Conservation (phyloP, 345 rosid species). For the Eucalyptus globulus region DNA sequence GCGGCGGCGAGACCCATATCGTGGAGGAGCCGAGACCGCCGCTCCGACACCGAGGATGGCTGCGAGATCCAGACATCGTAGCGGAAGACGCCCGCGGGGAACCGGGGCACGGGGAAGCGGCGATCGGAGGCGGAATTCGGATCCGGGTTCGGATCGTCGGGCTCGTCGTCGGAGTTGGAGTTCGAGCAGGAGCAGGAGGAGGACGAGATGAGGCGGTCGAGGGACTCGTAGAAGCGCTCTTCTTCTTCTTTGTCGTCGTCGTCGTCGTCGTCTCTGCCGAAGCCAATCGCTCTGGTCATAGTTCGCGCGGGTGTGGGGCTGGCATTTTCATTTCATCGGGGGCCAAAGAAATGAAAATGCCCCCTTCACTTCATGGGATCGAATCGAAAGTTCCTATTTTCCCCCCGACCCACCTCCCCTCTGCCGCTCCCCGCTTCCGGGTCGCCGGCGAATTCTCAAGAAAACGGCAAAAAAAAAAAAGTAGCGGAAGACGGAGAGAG, state of each 20-base stretch:
- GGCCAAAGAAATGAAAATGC: constrained; percentile 10
- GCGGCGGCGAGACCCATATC: constrained; percentile 16
- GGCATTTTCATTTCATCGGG: constrained; percentile 38
- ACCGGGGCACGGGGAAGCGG: constrained; percentile 2
- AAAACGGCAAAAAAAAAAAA: background rate
- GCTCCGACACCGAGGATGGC: constrained; percentile 29
- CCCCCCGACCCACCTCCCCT: background rate
- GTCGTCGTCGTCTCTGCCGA: background rate
- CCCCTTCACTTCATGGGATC: background rate
- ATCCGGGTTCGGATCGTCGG: background rate
- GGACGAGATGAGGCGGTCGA: constrained; percentile 17
- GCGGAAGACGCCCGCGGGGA: background rate
- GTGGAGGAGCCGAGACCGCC: constrained; percentile 23
- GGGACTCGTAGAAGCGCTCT: constrained; percentile 26
- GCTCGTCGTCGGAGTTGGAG: constrained; percentile 13
- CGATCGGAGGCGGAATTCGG: background rate
- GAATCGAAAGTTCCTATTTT: background rate
- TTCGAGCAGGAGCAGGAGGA: constrained; percentile 8
- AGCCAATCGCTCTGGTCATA: constrained; percentile 9
- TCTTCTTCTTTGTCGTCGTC: constrained; percentile 14
- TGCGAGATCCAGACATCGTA: constrained; percentile 34
- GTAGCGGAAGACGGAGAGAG: background rate
- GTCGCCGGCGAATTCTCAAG: background rate
- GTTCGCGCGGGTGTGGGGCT: constrained; percentile 4
- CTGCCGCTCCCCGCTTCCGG: background rate